Percentiles rank a stretch among this genome's conserved stretches.
phyloP scores from a whole-genome alignment of 1,284 basidiomycete species.

The Sanghuangporus baumii region DNA sequence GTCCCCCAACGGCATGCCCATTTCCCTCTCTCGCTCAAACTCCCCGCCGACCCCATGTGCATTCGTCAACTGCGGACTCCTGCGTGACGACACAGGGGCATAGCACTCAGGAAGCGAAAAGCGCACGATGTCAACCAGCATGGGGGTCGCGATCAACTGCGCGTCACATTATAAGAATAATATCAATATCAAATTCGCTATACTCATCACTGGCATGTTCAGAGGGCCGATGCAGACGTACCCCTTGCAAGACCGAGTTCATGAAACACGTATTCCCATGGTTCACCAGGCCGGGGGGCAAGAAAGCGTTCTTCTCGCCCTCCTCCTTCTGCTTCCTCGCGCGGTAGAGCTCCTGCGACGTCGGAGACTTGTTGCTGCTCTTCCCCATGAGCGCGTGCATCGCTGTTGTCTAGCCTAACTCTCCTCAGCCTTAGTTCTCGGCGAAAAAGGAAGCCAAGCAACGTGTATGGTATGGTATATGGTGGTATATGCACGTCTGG shows the following conservation, averaged over 20 bases:
- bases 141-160: conserved; percentile 61
- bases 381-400: conserved; percentile 43
- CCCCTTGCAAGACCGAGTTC: conserved; percentile 79
- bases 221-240: conserved; percentile 24
- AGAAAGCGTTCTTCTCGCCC: conserved; percentile 46
- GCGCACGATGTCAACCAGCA: conserved; percentile 54
- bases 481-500: no score
- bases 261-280: conserved; percentile 92
- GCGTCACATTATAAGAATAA: conserved; percentile 3
- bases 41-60: conserved; percentile 48
- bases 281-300: conserved; percentile 76
- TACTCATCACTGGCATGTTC: background rate
- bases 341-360: conserved; percentile 58
- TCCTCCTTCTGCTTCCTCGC: conserved; percentile 57
- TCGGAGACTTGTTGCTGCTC: conserved; percentile 38
- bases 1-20: conserved; percentile 44
- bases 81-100: conserved; percentile 36
- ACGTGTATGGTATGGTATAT: no score
- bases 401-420: background rate
- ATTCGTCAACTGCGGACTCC: conserved; percentile 65
- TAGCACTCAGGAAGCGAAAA: conserved; percentile 43
- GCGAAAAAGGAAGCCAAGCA: no score
- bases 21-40: conserved; percentile 45
- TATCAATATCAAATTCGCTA: background rate
- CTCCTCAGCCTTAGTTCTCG: no score